Percentiles rank a stretch among this genome's conserved stretches.
Evolutionary conservation across 2,329 filamentous ascomycete genomes (phyloP).

Genomic region (Ceratocystis alfenasii): DNA sequence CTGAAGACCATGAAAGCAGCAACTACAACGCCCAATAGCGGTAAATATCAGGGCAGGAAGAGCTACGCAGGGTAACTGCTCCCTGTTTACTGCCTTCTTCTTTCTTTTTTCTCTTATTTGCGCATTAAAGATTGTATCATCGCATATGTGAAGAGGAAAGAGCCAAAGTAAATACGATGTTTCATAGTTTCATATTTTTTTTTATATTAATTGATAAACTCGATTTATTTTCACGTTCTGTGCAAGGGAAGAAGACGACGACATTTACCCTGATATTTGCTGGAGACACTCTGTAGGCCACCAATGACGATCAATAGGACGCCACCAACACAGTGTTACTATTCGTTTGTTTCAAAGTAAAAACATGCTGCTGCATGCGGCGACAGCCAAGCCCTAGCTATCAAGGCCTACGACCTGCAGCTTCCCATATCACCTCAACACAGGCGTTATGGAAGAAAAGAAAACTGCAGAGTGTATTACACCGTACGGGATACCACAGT

Average conservation of each 20-base stretch:
- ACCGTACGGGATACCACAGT: not conserved
- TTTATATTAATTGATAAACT: not conserved
- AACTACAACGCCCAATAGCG: not conserved
- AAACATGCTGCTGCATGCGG: not conserved
- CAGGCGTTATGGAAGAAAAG: not conserved
- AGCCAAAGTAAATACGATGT: not conserved
- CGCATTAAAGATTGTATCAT: not conserved
- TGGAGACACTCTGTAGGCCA: not conserved
- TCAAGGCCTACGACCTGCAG: not conserved
- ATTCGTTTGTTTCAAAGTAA: not conserved
- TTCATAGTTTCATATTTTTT: not conserved
- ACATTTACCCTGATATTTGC: not conserved
- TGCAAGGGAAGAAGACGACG: not conserved
- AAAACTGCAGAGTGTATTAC: not conserved
- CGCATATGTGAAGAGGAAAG: not conserved
- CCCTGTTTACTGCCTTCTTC: not conserved
- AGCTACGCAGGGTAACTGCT: not conserved
- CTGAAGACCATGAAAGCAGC: not conserved
- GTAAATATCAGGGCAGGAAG: not conserved
- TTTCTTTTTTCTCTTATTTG: not conserved
- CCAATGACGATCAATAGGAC: constrained; percentile 3
- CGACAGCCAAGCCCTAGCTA: not conserved
- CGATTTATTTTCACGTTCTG: not conserved
- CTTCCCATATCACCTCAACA: not conserved
- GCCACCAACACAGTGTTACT: not conserved